A percentile compares a stretch with the other conserved stretches of the same genome.
Evolutionary conservation across 257 asterid genomes (phyloP).

Genomic region (Penstemon eatonii): DNA sequence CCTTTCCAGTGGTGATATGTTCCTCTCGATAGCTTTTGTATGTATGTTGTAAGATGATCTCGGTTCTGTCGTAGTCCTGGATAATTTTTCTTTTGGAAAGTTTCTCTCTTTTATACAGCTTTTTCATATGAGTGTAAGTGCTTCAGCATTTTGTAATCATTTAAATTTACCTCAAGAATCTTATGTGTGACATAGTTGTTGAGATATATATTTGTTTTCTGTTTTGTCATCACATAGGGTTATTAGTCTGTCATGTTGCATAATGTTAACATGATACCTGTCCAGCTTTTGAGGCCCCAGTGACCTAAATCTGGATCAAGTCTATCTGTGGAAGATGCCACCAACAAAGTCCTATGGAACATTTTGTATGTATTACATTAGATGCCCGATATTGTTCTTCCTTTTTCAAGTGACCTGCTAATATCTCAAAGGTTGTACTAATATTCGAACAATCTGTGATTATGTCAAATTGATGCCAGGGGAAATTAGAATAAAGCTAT

Average conservation of each 20-base stretch:
- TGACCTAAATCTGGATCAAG: too few relatives aligned
- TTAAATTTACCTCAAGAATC: slow-evolving; percentile 15
- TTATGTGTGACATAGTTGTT: not conserved
- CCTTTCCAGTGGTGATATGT: slow-evolving; percentile 25
- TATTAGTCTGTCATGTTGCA: too few relatives aligned
- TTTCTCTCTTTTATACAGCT: slow-evolving; percentile 6
- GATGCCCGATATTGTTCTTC: too few relatives aligned
- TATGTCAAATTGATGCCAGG: slow-evolving; percentile 11
- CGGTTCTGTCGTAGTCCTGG: slow-evolving; percentile 6
- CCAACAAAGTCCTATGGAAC: too few relatives aligned
- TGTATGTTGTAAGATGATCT: slow-evolving; percentile 11
- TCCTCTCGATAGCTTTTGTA: slow-evolving; percentile 25
- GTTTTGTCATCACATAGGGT: too few relatives aligned
- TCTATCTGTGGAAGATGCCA: too few relatives aligned
- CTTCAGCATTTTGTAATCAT: slow-evolving; percentile 12
- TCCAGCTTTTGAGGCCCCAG: too few relatives aligned
- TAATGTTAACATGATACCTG: too few relatives aligned
- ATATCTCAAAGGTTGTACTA: not conserved
- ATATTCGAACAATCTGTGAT: not conserved
- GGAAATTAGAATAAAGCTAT: not conserved
- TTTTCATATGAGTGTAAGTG: not conserved
- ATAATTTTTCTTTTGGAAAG: not conserved
- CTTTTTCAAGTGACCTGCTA: too few relatives aligned
- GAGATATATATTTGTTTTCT: not conserved
- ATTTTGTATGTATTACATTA: too few relatives aligned